These are phyloP conservation scores for Auriscalpium vulgare DNA, from an alignment of 768 basidiomycete species.

Conservation along the genomic window DNA sequence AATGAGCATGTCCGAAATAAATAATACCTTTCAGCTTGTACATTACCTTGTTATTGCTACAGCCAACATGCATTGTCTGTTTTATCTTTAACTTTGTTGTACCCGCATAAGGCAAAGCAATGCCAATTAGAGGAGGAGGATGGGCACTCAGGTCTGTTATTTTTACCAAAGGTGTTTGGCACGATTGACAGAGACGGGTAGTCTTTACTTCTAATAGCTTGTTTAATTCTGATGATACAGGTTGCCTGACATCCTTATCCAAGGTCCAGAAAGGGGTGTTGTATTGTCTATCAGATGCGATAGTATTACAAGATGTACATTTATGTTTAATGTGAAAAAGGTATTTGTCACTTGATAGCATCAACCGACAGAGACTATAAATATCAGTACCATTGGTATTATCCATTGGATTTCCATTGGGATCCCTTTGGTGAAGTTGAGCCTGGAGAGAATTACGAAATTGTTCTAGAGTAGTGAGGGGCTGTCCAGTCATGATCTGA, in stretches of 20 bases:
- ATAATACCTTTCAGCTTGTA: constrained; percentile 14
- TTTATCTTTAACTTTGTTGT: not conserved
- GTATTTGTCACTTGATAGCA: not conserved
- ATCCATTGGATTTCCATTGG: not conserved
- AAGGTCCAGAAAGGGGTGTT: not conserved
- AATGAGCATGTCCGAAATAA: constrained; percentile 18
- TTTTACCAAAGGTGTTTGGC: not conserved
- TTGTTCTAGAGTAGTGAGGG: not conserved
- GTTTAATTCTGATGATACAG: not conserved
- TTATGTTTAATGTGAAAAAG: not conserved
- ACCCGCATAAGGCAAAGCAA: not conserved
- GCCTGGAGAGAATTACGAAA: not conserved
- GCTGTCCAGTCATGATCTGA: not conserved
- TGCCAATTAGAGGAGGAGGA: not conserved
- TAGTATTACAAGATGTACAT: not conserved
- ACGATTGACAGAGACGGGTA: not conserved
- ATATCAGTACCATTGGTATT: not conserved
- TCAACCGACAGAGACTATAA: not conserved
- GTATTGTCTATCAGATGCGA: not conserved
- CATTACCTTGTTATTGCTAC: not conserved
- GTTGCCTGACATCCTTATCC: not conserved
- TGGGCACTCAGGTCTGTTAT: not conserved
- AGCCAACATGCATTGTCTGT: not conserved
- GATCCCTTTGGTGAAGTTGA: not conserved
- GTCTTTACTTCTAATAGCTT: not conserved